Evolutionary conservation across 148 eudicot species (phyloP), one percentile per base, ranked within the genome.

Genomic region (Amaranthus palmeri): DNA sequence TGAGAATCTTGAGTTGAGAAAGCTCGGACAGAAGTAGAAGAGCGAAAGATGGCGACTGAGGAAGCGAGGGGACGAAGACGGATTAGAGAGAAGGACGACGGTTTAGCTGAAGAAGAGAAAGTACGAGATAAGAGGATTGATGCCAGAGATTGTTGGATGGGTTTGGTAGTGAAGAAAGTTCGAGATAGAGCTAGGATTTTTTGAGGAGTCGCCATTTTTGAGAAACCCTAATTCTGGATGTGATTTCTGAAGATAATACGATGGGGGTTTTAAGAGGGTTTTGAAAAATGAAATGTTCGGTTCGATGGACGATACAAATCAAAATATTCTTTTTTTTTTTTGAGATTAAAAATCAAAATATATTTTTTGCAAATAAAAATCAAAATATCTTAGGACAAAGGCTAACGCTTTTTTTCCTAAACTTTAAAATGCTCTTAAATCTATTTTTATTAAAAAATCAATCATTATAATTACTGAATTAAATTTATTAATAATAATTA

Each of bases 161-260:
- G 36, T 25, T 25, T 78, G 62, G 71, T 54, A 61, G 82, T 53
- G 82, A 81, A 71, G 45, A 84, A 67, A 8, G 78, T 75, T 60
- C 83, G 85, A 56, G 84, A 15, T 54, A 85, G 73, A 65, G 77
- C 41, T 50, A 78, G 46, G 44, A 73, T 6, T 25, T 25, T 25
- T 8, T 87, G 86, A 79, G 71, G 59, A 8, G 86, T 66, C 80
- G 90, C 86, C 90, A 86, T 88, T 55, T 54, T 6, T 47, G 52
- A n/a, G 50, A 18, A n/a, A 44, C 63, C 15, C 58, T 11, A 54
- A 14, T 54, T 54, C 36, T 25, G 36, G 58, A 11, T 54, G 13
- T 54, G 17, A 14, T 54, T 1, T 13, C 58, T 7, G 15, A 4
- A 13, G 15, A 25, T 25, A 25, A 25, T 25, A 25, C 36, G 36